Conservation (phyloP, 75 land plant genomes). For the Pinus tabuliformis region DNA sequence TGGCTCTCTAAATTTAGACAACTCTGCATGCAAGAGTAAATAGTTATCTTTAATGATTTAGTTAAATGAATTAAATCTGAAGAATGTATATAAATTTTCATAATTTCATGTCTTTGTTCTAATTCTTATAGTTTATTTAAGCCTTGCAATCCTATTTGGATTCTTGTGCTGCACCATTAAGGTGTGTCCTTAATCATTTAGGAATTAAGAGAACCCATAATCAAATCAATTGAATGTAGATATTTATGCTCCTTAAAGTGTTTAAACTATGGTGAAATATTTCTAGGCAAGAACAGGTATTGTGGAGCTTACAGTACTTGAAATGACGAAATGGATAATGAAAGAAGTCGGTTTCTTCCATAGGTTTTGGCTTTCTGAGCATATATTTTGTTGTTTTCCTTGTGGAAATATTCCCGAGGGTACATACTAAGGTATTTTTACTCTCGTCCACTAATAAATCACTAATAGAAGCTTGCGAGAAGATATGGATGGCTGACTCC, state of each 20-base stretch:
- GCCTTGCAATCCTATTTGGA: not conserved
- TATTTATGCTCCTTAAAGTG: not conserved
- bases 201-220: not conserved
- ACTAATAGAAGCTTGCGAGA: no score
- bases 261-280: not conserved
- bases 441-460: no score
- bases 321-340: slow-evolving; percentile 57
- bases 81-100: no score
- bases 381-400: not conserved
- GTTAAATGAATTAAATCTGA: no score
- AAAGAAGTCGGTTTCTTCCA: not conserved
- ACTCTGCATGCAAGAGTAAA: no score
- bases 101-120: no score
- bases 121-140: not conserved
- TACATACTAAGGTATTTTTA: no score
- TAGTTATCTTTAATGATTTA: no score
- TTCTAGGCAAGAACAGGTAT: slow-evolving; percentile 80
- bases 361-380: not conserved
- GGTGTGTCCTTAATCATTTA: not conserved
- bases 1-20: no score
- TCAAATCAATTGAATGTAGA: not conserved
- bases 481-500: no score
- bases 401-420: no score
- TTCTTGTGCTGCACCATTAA: no score
- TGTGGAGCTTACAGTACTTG: slow-evolving; percentile 81